Percentiles rank a stretch among this genome's conserved stretches.
Evolutionary conservation across 1,139 yeast genomes (phyloP).

Genomic region (Insectozyma bohioensis): DNA sequence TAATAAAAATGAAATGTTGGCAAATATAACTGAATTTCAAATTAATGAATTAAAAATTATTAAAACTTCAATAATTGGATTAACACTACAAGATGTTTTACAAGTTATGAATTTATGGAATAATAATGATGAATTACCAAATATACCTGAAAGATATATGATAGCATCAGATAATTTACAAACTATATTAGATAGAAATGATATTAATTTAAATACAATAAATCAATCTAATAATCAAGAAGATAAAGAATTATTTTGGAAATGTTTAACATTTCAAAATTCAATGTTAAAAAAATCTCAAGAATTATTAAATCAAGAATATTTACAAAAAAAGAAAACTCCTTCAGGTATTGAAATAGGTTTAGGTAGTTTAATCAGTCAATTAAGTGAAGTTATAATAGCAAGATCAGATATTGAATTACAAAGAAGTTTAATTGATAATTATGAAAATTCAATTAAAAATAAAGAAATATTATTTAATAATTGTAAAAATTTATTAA

Average conservation of each 20-base stretch:
- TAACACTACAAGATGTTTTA: conserved; percentile 18
- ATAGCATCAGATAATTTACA: conserved; percentile 46
- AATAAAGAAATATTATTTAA: conserved; percentile 29
- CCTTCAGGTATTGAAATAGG: conserved; percentile 23
- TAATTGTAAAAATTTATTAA: conserved; percentile 43
- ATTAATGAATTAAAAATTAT: conserved; percentile 25
- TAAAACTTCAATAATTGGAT: conserved; percentile 23
- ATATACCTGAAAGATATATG: conserved; percentile 35
- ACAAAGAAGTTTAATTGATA: conserved; percentile 41
- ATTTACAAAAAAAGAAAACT: conserved; percentile 18
- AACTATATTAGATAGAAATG: conserved; percentile 39
- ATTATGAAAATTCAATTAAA: conserved; percentile 28
- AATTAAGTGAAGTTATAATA: conserved; percentile 42
- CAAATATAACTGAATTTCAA: conserved; percentile 25
- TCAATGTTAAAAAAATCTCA: conserved; percentile 39
- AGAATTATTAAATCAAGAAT: conserved; percentile 24
- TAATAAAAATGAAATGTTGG: conserved; percentile 24
- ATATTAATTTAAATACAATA: conserved; percentile 19
- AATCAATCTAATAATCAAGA: conserved; percentile 11
- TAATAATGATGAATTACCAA: conserved; percentile 18
- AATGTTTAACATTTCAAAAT: conserved; percentile 37
- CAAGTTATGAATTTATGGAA: conserved; percentile 27
- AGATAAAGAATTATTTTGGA: conserved; percentile 34
- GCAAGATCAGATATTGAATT: conserved; percentile 55
- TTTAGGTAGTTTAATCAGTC: conserved; percentile 38